Percentiles rank a stretch among this genome's conserved stretches.
phyloP scores from a whole-genome alignment of 257 asterid genomes.

The Solanum raphanifolium region DNA sequence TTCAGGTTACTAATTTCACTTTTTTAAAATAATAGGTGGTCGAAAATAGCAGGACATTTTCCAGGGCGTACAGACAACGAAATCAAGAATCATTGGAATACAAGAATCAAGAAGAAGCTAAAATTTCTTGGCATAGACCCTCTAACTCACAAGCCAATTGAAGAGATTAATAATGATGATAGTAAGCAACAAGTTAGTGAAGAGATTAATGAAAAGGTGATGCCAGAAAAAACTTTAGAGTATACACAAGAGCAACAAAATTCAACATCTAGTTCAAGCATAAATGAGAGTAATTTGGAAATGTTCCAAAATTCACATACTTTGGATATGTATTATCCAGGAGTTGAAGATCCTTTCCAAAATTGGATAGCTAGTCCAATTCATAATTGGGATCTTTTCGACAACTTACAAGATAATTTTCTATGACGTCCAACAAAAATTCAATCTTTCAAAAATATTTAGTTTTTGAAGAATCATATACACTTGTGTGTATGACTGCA shows the following conservation, averaged over 20 bases:
- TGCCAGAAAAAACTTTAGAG: constrained; percentile 3
- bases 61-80: constrained; percentile 47
- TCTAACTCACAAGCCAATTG: constrained; percentile 29
- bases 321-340: constrained; percentile 10
- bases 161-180: constrained; percentile 17
- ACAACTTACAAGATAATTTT: constrained; percentile 20
- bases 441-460: background rate
- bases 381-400: constrained; percentile 45
- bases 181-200: constrained; percentile 3
- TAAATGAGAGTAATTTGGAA: background rate
- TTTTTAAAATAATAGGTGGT: constrained; percentile 43
- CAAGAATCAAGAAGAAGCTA: constrained; percentile 43
- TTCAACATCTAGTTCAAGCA: constrained; percentile 1
- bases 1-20: too few species aligned
- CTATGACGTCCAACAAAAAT: constrained; percentile 15
- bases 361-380: constrained; percentile 48
- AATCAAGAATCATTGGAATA: constrained; percentile 48
- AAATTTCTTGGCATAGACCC: constrained; percentile 34
- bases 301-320: constrained; percentile 10
- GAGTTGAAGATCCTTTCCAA: constrained; percentile 26
- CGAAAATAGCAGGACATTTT: constrained; percentile 75
- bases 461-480: background rate
- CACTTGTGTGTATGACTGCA: background rate
- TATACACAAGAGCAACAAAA: constrained; percentile 5
- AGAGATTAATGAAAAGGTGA: constrained; percentile 2